These are phyloP conservation scores for Monilinia vaccinii-corymbosi DNA, from an alignment of 2,329 filamentous ascomycete species.

Conservation along the genomic window DNA sequence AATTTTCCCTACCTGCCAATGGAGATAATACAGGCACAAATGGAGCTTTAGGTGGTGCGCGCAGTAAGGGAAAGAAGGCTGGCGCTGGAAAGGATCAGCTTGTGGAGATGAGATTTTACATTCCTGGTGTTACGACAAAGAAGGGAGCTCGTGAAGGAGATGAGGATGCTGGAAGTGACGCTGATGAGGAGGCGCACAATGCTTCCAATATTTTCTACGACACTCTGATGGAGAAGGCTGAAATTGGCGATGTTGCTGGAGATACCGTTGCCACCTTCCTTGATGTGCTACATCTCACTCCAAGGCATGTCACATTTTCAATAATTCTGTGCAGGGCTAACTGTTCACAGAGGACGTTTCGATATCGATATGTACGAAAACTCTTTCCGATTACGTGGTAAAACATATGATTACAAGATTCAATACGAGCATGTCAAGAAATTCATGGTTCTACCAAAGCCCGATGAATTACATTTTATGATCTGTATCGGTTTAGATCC, in stretches of 20 bases:
- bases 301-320: slow-evolving; percentile 48
- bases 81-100: slow-evolving; percentile 85
- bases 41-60: slow-evolving; percentile 63
- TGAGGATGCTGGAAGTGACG: slow-evolving; percentile 59
- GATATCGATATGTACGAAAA: slow-evolving; percentile 99
- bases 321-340: slow-evolving; percentile 20
- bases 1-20: slow-evolving; percentile 72
- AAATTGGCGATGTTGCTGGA: slow-evolving; percentile 98
- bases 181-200: slow-evolving; percentile 74
- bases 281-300: slow-evolving; percentile 93
- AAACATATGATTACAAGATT: slow-evolving; percentile 99
- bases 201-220: slow-evolving; percentile 98
- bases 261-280: slow-evolving; percentile 97
- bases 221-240: slow-evolving; percentile 93
- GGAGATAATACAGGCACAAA: slow-evolving; percentile 65
- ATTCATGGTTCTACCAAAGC: slow-evolving; percentile 96
- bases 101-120: slow-evolving; percentile 98
- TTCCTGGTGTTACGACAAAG: slow-evolving; percentile 80
- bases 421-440: slow-evolving; percentile 98
- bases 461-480: slow-evolving; percentile 94
- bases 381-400: slow-evolving; percentile 92
- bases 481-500: slow-evolving; percentile 92
- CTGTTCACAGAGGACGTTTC: slow-evolving; percentile 72
- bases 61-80: slow-evolving; percentile 75
- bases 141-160: slow-evolving; percentile 55